phyloP scores from a whole-genome alignment of 2,329 filamentous ascomycete genomes.

The Cercospora berteroae region DNA sequence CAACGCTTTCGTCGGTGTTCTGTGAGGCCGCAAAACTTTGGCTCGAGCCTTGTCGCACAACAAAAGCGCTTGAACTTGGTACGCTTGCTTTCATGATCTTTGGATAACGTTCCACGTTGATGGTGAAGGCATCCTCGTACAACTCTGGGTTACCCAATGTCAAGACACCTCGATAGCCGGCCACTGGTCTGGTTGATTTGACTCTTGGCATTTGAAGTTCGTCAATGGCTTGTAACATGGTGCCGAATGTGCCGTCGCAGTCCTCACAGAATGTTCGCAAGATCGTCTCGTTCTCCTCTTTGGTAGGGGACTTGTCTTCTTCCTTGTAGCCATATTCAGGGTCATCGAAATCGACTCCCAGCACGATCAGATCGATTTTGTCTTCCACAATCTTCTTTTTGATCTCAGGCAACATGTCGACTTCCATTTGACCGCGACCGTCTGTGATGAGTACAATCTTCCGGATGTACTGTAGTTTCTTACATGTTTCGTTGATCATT shows the following conservation, averaged over 20 bases:
- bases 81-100: constrained; percentile 75
- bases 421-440: constrained; percentile 69
- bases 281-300: constrained; percentile 71
- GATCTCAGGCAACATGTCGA: constrained; percentile 68
- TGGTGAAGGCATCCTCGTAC: constrained; percentile 72
- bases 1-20: constrained; percentile 31
- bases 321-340: constrained; percentile 86
- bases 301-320: constrained; percentile 71
- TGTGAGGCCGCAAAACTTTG: constrained; percentile 54
- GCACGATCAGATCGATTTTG: constrained; percentile 72
- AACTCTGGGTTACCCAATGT: constrained; percentile 74
- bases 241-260: constrained; percentile 75
- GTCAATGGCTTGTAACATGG: constrained; percentile 78
- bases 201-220: constrained; percentile 74
- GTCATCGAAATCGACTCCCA: constrained; percentile 94
- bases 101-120: constrained; percentile 88
- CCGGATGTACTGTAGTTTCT: constrained; percentile 75
- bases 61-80: constrained; percentile 74
- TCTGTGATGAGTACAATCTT: constrained; percentile 85
- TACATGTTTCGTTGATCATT: constrained; percentile 78
- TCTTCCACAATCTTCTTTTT: constrained; percentile 70
- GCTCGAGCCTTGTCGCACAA: constrained; percentile 54
- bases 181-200: constrained; percentile 72
- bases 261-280: constrained; percentile 64
- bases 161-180: constrained; percentile 74